A percentile compares a stretch with the other conserved stretches of the same genome.
phyloP scores from a whole-genome alignment of 2,329 filamentous ascomycete species.

The Aspergillus ustus region DNA sequence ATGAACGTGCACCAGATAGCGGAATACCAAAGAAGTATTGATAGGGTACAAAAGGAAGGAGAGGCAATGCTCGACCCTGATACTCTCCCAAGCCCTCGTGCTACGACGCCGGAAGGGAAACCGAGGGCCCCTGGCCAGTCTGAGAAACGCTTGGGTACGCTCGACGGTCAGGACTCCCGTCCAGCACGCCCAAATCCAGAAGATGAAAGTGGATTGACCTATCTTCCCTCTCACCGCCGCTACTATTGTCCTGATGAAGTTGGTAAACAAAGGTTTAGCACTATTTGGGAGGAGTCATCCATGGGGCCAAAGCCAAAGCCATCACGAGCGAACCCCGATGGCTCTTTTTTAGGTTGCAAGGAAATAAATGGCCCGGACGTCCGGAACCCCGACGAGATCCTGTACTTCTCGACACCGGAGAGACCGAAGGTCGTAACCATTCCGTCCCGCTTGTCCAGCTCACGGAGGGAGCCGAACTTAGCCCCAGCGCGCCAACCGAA shows the following conservation, averaged over 20 bases:
- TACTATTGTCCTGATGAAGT: constrained; percentile 48
- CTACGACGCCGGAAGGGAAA: constrained; percentile 34
- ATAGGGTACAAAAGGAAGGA: constrained; percentile 35
- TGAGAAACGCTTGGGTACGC: constrained; percentile 22
- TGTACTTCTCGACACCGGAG: constrained; percentile 39
- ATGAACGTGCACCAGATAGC: constrained; percentile 46
- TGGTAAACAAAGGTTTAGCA: constrained; percentile 42
- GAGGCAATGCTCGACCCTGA: constrained; percentile 38
- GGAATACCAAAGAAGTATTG: constrained; percentile 45
- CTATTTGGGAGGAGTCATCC: constrained; percentile 40
- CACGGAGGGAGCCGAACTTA: constrained; percentile 26
- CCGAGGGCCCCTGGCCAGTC: constrained; percentile 32
- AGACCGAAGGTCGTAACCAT: constrained; percentile 30
- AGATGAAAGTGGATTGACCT: constrained; percentile 14
- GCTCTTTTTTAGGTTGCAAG: constrained; percentile 48
- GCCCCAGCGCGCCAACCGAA: constrained; percentile 12
- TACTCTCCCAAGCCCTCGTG: constrained; percentile 37
- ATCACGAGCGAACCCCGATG: constrained; percentile 31
- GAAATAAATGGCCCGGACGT: constrained; percentile 40
- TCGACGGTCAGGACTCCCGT: constrained; percentile 27
- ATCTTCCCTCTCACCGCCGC: constrained; percentile 18
- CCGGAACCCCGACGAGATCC: constrained; percentile 44
- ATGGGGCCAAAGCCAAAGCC: constrained; percentile 29
- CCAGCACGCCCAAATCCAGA: constrained; percentile 10
- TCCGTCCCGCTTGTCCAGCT: constrained; percentile 29